Conservation (phyloP, 345 rosid species). For the Passiflora organensis region DNA sequence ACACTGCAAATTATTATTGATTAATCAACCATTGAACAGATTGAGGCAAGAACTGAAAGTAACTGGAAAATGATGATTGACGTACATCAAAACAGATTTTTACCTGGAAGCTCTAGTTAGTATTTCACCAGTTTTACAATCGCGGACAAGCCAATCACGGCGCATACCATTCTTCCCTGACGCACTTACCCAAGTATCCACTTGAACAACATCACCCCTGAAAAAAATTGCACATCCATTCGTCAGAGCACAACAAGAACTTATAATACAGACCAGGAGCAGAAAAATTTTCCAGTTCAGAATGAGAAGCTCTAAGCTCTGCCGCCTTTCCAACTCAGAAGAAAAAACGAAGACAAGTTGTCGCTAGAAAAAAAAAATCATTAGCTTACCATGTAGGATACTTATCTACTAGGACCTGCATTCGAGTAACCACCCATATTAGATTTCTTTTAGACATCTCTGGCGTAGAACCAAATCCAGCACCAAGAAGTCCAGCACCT, state of each 20-base stretch:
- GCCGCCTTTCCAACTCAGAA: too few species aligned
- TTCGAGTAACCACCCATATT: slow-evolving; percentile 92
- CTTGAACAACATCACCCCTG: slow-evolving; percentile 94
- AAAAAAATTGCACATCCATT: too few species aligned
- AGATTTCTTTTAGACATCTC: slow-evolving; percentile 88
- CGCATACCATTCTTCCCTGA: slow-evolving; percentile 98
- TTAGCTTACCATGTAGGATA: slow-evolving; percentile 89
- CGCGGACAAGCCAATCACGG: slow-evolving; percentile 86
- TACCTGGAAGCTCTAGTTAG: slow-evolving; percentile 93
- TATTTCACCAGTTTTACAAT: slow-evolving; percentile 64
- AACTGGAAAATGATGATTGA: background rate
- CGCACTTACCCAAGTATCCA: slow-evolving; percentile 80
- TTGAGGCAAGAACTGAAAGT: background rate
- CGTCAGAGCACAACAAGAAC: too few species aligned
- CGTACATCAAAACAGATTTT: background rate
- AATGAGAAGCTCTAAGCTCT: too few species aligned
- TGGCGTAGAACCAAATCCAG: slow-evolving; percentile 95
- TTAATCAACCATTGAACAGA: background rate
- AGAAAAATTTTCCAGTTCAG: too few species aligned
- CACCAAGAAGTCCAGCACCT: slow-evolving; percentile 78
- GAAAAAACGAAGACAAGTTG: too few species aligned
- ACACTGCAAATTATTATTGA: slow-evolving; percentile 46
- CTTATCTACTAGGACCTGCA: slow-evolving; percentile 89
- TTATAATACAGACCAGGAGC: too few species aligned
- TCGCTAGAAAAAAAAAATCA: too few species aligned